These are phyloP conservation scores for Xylariaceae sp. DNA, from an alignment of 2,329 filamentous ascomycete genomes.

Conservation along the genomic window DNA sequence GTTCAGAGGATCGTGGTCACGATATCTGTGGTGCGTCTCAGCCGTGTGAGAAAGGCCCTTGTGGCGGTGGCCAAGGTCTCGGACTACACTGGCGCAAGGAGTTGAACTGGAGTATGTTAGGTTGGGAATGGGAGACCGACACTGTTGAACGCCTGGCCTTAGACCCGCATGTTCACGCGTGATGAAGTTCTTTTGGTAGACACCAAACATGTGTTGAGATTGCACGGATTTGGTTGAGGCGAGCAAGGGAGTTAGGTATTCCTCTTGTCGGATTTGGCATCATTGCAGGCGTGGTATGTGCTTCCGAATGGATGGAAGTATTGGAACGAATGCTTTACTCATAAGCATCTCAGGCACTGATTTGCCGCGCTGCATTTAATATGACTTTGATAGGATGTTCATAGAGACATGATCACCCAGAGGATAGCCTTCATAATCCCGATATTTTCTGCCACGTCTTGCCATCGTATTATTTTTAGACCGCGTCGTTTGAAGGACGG, in stretches of 20 bases:
- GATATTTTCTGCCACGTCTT: too few species aligned
- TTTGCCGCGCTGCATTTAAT: background rate
- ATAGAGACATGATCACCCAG: too few species aligned
- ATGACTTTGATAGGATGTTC: background rate
- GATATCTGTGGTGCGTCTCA: slow-evolving; percentile 27
- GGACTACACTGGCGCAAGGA: slow-evolving; percentile 70
- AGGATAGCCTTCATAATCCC: too few species aligned
- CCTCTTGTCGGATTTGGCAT: slow-evolving; percentile 35
- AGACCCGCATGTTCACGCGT: slow-evolving; percentile 46
- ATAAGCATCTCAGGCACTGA: slow-evolving; percentile 4
- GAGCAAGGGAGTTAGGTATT: slow-evolving; percentile 48
- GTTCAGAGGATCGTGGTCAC: slow-evolving; percentile 64
- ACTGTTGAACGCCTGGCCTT: slow-evolving; percentile 35
- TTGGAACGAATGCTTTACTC: slow-evolving; percentile 1
- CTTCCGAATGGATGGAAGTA: background rate
- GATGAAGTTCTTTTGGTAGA: slow-evolving; percentile 22
- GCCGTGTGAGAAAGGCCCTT: slow-evolving; percentile 29
- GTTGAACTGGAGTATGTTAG: slow-evolving; percentile 80
- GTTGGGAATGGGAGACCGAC: slow-evolving; percentile 67
- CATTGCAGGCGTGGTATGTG: slow-evolving; percentile 13
- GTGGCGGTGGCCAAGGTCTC: slow-evolving; percentile 54
- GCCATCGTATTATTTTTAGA: too few species aligned
- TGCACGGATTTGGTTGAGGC: slow-evolving; percentile 28
- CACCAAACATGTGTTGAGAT: slow-evolving; percentile 25
- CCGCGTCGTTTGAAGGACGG: too few species aligned